These are phyloP conservation scores for Immersiella caudata DNA, from an alignment of 495 filamentous ascomycete species.

Conservation along the genomic window DNA sequence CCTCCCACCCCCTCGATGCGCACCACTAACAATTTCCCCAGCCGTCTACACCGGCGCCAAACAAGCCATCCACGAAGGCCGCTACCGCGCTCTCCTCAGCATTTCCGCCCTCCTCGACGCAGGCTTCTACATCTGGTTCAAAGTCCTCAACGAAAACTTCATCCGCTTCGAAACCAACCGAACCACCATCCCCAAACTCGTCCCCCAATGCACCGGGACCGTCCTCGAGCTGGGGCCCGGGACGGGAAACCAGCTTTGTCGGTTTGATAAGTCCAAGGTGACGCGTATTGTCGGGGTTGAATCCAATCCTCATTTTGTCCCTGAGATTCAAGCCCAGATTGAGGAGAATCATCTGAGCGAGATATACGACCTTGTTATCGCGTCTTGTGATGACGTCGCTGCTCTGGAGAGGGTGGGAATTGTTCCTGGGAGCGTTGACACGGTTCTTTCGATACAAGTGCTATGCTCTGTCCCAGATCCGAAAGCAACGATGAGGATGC, in stretches of 20 bases:
- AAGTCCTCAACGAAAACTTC: no score
- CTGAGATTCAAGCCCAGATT: background rate
- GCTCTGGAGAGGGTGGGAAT: background rate
- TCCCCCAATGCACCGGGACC: background rate
- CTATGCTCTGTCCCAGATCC: background rate
- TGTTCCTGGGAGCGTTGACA: slow-evolving; percentile 1
- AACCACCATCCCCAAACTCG: background rate
- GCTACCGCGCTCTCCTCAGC: background rate
- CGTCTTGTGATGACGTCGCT: background rate
- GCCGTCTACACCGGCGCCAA: no score
- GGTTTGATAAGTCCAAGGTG: background rate
- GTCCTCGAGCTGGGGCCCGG: slow-evolving; percentile 8
- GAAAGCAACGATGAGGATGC: background rate
- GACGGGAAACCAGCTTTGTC: background rate
- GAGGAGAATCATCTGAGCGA: background rate
- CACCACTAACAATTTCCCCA: no score
- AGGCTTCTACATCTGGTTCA: slow-evolving; percentile 13
- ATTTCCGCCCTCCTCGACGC: background rate
- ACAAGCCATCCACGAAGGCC: no score
- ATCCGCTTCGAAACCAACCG: no score
- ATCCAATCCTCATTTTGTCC: slow-evolving; percentile 4
- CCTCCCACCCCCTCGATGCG: no score
- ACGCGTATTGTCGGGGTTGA: slow-evolving; percentile 12
- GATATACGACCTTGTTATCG: background rate
- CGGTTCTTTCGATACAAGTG: background rate